Evolutionary conservation across 176 grass and related monocot species (phyloP).

Genomic region (Carex cristatella): DNA sequence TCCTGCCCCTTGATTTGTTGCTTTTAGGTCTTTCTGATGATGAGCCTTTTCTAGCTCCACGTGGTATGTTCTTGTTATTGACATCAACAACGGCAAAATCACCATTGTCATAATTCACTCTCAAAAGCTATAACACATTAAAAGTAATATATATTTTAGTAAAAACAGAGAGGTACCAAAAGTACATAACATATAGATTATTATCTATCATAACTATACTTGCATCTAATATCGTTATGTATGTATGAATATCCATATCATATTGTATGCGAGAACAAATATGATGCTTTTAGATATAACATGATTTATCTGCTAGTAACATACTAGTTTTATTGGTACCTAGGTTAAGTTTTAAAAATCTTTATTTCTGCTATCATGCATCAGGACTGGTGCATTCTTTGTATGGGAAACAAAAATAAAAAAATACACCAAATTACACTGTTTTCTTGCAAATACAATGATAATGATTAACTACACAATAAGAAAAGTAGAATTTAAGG

Average conservation of each 20-base stretch:
- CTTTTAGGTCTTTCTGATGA: constrained; percentile 19
- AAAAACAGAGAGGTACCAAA: background rate
- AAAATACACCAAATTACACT: background rate
- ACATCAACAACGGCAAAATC: constrained; percentile 49
- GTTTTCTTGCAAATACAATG: background rate
- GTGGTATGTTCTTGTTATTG: constrained; percentile 30
- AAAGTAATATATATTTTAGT: background rate
- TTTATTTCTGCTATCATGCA: background rate
- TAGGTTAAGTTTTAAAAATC: background rate
- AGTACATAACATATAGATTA: constrained; percentile 14
- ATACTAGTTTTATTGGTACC: background rate
- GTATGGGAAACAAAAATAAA: background rate
- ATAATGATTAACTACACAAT: background rate
- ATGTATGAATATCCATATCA: background rate
- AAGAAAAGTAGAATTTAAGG: background rate
- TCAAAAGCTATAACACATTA: constrained; percentile 47
- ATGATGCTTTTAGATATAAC: background rate
- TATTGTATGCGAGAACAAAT: background rate
- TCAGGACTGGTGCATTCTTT: background rate
- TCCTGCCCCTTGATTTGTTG: constrained; percentile 40
- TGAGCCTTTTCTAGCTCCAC: constrained; percentile 4
- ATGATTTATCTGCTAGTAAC: background rate
- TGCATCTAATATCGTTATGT: background rate
- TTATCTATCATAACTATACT: background rate
- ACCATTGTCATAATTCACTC: constrained; percentile 35